Base-by-base conservation (phyloP, 2,329 filamentous ascomycete species). In the Calonectria hawksworthii region DNA sequence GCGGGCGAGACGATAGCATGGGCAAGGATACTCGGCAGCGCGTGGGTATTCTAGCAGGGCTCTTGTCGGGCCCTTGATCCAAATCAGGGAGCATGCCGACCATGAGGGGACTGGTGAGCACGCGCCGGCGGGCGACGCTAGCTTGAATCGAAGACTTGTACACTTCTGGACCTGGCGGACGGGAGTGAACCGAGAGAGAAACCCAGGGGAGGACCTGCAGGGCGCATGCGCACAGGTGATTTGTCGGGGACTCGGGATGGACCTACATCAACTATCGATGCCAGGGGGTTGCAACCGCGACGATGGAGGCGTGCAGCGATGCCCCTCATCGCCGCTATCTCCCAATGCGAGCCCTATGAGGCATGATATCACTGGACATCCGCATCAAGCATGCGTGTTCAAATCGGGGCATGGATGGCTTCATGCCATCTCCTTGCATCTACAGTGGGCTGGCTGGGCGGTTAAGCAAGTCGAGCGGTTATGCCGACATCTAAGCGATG, bases 41-140 rank as follows among this genome's bases (percentile, higher is more conserved):
- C 69, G 76, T 77, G 76, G 72, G 69, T 73, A 67, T 59, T 61
- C 63, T n/a, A 44, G 75, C 63, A 76, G 73, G 77, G 72, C 63
- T 73, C 61, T 51, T 68, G 64, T 51, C 80, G 78, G 80, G 30
- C 59, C 75, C 66, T 64, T 73, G 69, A 71, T 75, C 78, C 79
- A 70, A 81, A 81, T 79, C 70, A 68, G 78, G 80, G 68, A 75
- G 50, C 36, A 68, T 66, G 68, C 73, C 80, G 80, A 67, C 74
- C 51, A 71, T 72, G 67, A 76, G 71, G 67, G 54, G 66, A 61
- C 64, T 69, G 70, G 72, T 72, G 77, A 75, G 79, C 78, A 78
- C 76, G 74, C 66, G 73, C 80, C 80, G 76, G 38, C 61, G 61
- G 51, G 74, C 32, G 78, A 77, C 74, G 74, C 75, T 74, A 75